Conservation (phyloP, 78 protist species). For the Andalucia godoyi region DNA sequence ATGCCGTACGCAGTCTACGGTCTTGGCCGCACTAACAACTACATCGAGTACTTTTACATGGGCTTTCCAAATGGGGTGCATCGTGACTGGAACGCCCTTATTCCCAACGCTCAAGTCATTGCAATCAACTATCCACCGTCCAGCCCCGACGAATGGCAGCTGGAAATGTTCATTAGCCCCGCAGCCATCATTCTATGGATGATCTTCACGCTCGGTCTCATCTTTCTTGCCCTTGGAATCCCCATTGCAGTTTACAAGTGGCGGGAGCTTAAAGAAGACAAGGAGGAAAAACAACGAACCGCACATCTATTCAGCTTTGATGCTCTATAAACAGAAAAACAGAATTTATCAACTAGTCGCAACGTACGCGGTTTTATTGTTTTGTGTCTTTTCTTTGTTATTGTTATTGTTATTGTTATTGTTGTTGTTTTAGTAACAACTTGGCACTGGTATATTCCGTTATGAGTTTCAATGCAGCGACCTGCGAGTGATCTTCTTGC, state of each 20-base stretch:
- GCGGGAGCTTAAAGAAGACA: not conserved
- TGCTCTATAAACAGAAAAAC: too few species aligned
- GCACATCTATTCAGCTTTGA: too few species aligned
- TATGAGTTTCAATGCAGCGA: too few species aligned
- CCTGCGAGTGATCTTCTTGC: too few species aligned
- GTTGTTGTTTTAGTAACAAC: too few species aligned
- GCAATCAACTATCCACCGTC: not conserved
- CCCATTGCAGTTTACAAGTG: not conserved
- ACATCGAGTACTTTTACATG: not conserved
- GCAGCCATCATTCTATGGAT: not conserved
- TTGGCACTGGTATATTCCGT: too few species aligned
- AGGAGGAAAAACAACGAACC: too few species aligned
- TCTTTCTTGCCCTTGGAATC: not conserved
- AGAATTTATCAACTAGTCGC: too few species aligned
- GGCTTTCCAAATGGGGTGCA: not conserved
- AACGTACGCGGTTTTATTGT: too few species aligned
- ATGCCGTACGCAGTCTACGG: not conserved
- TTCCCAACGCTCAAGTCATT: not conserved
- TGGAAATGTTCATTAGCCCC: not conserved
- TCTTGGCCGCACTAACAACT: not conserved
- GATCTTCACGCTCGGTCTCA: not conserved
- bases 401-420: too few species aligned
- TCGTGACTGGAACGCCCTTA: not conserved
- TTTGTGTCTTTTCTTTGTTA: too few species aligned
- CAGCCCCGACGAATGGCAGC: not conserved